Evolutionary conservation across 768 basidiomycete species (phyloP), one percentile per base, ranked within the genome.

Genomic region (Boletus reticulatus): DNA sequence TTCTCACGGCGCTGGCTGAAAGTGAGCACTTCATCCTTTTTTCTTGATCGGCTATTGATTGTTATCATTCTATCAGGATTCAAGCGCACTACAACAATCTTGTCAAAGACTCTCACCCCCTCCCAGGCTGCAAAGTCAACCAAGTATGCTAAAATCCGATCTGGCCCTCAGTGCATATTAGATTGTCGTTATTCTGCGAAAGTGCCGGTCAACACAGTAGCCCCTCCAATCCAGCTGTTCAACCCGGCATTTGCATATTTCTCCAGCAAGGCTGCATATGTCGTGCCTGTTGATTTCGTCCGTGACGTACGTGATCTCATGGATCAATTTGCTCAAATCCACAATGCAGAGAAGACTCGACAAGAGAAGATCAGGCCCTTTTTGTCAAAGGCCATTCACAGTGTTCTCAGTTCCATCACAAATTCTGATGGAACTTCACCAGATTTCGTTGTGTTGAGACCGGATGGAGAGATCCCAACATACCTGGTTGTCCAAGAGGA

Each of bases 231-330:
- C 17, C 56, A 62, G 19, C 13, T 62, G 13, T 62, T 65, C 44
- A 54, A 71, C 36, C 62, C 68, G 11, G 61, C 63, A 27, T 73
- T 74, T 31, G 60, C 63, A 17, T 43, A 47, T n/a, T 73, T 74
- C 54, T 48, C 46, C 4, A 62, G 52, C 47, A 66, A 57, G 37
- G 67, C 61, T 0, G 2, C 16, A 1, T 54, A 64, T 10, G 3
- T 43, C 2, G 53, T 57, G 27, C 58, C 63, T 2, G 4, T 41
- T n/a, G 51, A 63, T 16, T n/a, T 55, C 16, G 19, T 68, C 16
- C 44, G 3, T 6, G 1, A 53, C 1, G 48, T 57, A 9, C 36
- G 38, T 2, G 22, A 58, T 5, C 52, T 73, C 22, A 58, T 66
- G 53, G 3, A 1, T 32, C 8, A 6, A 29, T 62, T 64, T 9